These are phyloP conservation scores for Lyophyllum decastes DNA, from an alignment of 768 basidiomycete species.

Conservation along the genomic window DNA sequence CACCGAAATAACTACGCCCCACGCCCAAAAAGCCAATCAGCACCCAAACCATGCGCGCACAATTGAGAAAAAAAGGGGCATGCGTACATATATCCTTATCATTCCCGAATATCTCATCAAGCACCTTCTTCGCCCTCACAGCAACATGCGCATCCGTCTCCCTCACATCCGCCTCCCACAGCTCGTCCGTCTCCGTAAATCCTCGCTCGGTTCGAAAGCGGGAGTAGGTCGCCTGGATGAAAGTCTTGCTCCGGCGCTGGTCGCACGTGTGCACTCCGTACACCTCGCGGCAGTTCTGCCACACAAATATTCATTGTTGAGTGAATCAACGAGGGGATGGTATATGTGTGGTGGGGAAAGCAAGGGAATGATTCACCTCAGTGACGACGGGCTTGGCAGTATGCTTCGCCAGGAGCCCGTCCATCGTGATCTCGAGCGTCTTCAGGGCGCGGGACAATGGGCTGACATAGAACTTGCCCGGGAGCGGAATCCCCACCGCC, in stretches of 20 bases:
- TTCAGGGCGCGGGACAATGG: constrained; percentile 63
- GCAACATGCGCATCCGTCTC: constrained; percentile 52
- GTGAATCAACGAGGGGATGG: no score
- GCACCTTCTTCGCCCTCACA: constrained; percentile 47
- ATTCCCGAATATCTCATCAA: constrained; percentile 57
- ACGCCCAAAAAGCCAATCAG: neutral
- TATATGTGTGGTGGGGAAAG: no score
- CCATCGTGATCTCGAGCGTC: constrained; percentile 58
- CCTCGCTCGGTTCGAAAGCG: constrained; percentile 54
- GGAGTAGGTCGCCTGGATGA: constrained; percentile 52
- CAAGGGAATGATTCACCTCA: constrained; percentile 42
- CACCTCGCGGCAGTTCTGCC: constrained; percentile 66
- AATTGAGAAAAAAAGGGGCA: no score
- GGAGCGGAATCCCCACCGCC: constrained; percentile 44
- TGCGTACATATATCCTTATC: constrained; percentile 48
- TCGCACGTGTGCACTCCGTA: constrained; percentile 75
- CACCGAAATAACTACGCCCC: constrained; percentile 57
- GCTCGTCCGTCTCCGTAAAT: constrained; percentile 64
- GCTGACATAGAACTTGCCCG: constrained; percentile 59
- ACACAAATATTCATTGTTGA: neutral
- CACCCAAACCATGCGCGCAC: neutral
- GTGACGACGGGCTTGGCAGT: constrained; percentile 36
- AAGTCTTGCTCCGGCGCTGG: constrained; percentile 49
- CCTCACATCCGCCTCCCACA: constrained; percentile 57
- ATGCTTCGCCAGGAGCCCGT: constrained; percentile 20